Base-by-base conservation (phyloP, 371 early-diverging fungal genomes). In the Mortierella sp. region DNA sequence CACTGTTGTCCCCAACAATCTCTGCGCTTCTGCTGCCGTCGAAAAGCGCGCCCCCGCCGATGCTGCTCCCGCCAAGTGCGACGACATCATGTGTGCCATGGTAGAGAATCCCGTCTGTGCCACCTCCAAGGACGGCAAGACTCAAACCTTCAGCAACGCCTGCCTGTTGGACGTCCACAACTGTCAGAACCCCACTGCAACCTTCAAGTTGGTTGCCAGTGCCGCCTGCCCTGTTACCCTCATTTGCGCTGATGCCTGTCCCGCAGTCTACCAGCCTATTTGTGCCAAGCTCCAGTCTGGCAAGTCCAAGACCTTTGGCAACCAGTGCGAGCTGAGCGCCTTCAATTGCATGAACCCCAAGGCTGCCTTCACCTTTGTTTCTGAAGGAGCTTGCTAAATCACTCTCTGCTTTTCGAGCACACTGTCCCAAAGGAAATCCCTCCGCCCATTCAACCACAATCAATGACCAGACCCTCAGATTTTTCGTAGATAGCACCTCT, bases 271-370 rank as follows among this genome's bases (percentile, higher is more conserved):
- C 18, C 63, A 35, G 21, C 63, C 63, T 24, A 41, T 68, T 24
- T 68, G 68, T 35, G 68, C 68, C 41, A 38, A 68, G 38, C 10
- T 35, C 41, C 21, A 21, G 41, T 10, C 10, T 35, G 68, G 68
- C 16, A 12, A 38, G 41, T 21, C 18, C 41, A 38, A 38, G 68
- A 21, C 68, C 51, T 72, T 72, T 29, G 21, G 51, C 51, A 72
- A 72, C 72, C 4, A 51, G 10, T 72, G 72, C 54, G 51, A 29
- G 38, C 12, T 72, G 24, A 35, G 35, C 11, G 4, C 32, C 38
- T 49, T 27, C 24, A 72, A 72, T 24, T 72, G 72, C 38, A 32
- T 51, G 51, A 32, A 72, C 72, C 72, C 72, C 49, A 68, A 51
- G 21, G 51, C 5, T 63, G 5, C 63, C 18, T 63, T 63, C 38